Base-by-base conservation (phyloP, 2,329 filamentous ascomycete genomes). In the Nannizziopsis arthrosporioides region DNA sequence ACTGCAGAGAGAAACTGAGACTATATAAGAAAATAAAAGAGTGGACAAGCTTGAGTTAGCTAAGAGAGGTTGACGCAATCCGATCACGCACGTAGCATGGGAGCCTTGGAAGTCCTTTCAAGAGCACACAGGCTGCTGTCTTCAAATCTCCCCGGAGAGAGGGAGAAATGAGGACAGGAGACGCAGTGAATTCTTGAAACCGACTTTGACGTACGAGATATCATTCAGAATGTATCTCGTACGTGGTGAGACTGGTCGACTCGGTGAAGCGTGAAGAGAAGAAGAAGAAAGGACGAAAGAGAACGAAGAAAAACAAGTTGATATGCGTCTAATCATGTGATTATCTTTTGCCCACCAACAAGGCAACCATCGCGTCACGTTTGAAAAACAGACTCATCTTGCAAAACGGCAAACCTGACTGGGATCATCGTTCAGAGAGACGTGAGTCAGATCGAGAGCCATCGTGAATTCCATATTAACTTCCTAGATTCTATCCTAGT, bases 21-120 rank as follows among this genome's bases (percentile, higher is more conserved):
- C 35, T 32, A 42, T 67, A 63, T 63, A 61, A 58, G 53, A 54
- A 66, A 66, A 27, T 15, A 45, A 49, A 53, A 43, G 51, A 53
- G 51, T 30, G 55, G 64, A 71, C 57, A 54, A 66, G 63, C 62
- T 53, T 59, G 22, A 27, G 22, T 60, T 61, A 59, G 59, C 61
- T 57, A 48, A 58, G 57, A 55, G 53, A 35, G 6, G 55, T 56
- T 60, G 68, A 71, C 68, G 67, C 67, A 68, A 64, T 60, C 57
- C 56, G 60, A 66, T 73, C 72, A 74, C 71, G 72, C 72, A 70
- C 68, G 64, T 67, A 67, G 69, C 68, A 73, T 71, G 63, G 68
- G 72, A 74, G 69, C 70, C 73, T 68, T 68, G 71, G 73, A 75
- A 53, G 76, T 70, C 66, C 67, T 61, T 57, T 56, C 59, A 59